phyloP scores from a whole-genome alignment of 1,139 yeast genomes.

The Candida sanyaensis region DNA sequence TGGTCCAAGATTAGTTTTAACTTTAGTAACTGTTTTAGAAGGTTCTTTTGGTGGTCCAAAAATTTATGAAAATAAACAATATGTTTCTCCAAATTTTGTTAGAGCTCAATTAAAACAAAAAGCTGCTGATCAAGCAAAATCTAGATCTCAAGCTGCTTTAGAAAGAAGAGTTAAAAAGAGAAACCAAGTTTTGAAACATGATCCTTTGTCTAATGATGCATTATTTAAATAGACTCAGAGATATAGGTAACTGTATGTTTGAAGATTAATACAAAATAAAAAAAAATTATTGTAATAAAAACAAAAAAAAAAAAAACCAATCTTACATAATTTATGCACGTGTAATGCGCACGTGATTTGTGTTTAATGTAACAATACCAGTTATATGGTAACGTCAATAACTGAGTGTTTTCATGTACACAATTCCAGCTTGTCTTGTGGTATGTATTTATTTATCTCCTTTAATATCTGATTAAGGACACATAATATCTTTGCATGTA shows the following conservation, averaged over 20 bases:
- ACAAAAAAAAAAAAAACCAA: too few relatives aligned
- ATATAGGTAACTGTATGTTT: not conserved
- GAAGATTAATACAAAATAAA: not conserved
- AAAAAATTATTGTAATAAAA: not conserved
- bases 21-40: conserved; percentile 87
- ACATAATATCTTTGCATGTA: too few relatives aligned
- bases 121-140: conserved; percentile 77
- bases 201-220: conserved; percentile 81
- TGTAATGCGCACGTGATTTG: too few relatives aligned
- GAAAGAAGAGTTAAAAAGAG: conserved; percentile 76
- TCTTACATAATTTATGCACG: too few relatives aligned
- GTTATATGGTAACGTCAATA: too few relatives aligned
- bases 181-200: conserved; percentile 72
- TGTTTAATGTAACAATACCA: too few relatives aligned
- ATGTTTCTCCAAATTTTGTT: conserved; percentile 92
- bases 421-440: too few relatives aligned
- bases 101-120: conserved; percentile 86
- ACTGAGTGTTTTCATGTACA: too few relatives aligned
- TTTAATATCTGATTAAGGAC: too few relatives aligned
- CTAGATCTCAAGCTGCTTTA: conserved; percentile 78
- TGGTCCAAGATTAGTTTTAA: conserved; percentile 95
- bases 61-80: conserved; percentile 94
- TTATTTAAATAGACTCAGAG: conserved; percentile 51
- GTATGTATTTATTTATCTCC: too few relatives aligned
- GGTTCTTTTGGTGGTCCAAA: conserved; percentile 99